These are phyloP conservation scores for Discostella stelligeroides DNA, from an alignment of 108 stramenopile species.

Conservation along the genomic window DNA sequence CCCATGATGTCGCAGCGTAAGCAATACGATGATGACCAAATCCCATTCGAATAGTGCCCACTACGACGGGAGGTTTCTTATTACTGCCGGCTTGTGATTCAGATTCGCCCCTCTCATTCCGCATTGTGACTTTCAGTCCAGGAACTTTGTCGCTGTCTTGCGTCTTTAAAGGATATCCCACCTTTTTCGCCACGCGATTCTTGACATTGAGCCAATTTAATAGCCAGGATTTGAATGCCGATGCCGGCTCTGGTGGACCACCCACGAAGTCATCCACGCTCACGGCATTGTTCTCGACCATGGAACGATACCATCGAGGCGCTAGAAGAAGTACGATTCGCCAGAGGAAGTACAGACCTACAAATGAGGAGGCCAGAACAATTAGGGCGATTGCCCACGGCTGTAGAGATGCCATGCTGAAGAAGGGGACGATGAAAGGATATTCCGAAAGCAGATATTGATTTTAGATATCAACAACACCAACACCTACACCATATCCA, in stretches of 20 bases:
- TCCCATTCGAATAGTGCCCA: constrained; percentile 95
- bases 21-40: constrained; percentile 96
- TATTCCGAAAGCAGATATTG: too few relatives aligned
- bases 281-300: constrained; percentile 50
- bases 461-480: too few relatives aligned
- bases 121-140: constrained; percentile 43
- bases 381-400: constrained; percentile 42
- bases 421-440: too few relatives aligned
- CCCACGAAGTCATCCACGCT: constrained; percentile 53
- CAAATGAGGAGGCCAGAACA: constrained; percentile 18
- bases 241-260: constrained; percentile 34
- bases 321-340: constrained; percentile 42
- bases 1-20: constrained; percentile 87
- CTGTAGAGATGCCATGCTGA: constrained; percentile 21
- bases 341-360: constrained; percentile 31
- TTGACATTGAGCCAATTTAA: constrained; percentile 47
- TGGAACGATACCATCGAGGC: constrained; percentile 28
- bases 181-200: constrained; percentile 41
- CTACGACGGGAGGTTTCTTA: constrained; percentile 66
- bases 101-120: constrained; percentile 28
- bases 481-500: too few relatives aligned
- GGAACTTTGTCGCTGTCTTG: constrained; percentile 44
- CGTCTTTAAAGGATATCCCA: constrained; percentile 36
- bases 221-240: constrained; percentile 44
- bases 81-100: constrained; percentile 11